These are phyloP conservation scores for Biscutella laevigata DNA, from an alignment of 441 rosid species.

Conservation along the genomic window DNA sequence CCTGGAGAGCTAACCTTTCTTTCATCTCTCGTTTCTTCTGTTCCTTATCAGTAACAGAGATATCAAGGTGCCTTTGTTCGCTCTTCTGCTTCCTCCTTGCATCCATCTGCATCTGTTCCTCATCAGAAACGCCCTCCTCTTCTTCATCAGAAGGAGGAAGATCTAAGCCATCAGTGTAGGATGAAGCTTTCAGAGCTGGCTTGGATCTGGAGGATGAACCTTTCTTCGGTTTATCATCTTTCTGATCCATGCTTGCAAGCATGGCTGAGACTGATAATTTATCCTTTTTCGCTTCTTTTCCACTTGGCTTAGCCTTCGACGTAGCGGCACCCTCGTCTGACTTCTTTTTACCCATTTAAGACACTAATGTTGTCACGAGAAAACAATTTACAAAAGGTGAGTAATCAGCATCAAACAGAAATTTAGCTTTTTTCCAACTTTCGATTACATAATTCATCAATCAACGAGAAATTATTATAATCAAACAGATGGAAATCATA, in stretches of 20 bases:
- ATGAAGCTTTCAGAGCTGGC: slow-evolving; percentile 31
- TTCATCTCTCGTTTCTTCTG: slow-evolving; percentile 72
- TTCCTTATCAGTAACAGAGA: slow-evolving; percentile 54
- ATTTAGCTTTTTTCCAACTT: not conserved
- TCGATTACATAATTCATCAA: not conserved
- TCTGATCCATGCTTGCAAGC: slow-evolving; percentile 81
- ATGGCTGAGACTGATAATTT: slow-evolving; percentile 64
- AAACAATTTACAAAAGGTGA: not conserved
- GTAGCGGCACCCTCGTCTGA: slow-evolving; percentile 37
- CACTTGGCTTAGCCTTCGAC: slow-evolving; percentile 34
- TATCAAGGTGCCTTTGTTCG: slow-evolving; percentile 45
- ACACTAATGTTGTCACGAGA: slow-evolving; percentile 10
- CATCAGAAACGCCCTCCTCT: slow-evolving; percentile 35
- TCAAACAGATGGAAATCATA: no score
- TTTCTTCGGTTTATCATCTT: slow-evolving; percentile 64
- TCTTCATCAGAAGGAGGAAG: slow-evolving; percentile 80
- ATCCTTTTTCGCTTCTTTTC: slow-evolving; percentile 54
- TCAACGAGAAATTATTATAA: not conserved
- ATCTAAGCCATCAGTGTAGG: slow-evolving; percentile 68
- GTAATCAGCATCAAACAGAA: not conserved
- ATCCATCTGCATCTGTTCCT: slow-evolving; percentile 28
- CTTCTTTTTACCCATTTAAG: slow-evolving; percentile 72
- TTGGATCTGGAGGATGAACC: slow-evolving; percentile 49
- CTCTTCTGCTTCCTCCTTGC: slow-evolving; percentile 39
- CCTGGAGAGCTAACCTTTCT: slow-evolving; percentile 47